phyloP scores from a whole-genome alignment of 2,329 filamentous ascomycete genomes.

The Cadophora luteo-olivacea region DNA sequence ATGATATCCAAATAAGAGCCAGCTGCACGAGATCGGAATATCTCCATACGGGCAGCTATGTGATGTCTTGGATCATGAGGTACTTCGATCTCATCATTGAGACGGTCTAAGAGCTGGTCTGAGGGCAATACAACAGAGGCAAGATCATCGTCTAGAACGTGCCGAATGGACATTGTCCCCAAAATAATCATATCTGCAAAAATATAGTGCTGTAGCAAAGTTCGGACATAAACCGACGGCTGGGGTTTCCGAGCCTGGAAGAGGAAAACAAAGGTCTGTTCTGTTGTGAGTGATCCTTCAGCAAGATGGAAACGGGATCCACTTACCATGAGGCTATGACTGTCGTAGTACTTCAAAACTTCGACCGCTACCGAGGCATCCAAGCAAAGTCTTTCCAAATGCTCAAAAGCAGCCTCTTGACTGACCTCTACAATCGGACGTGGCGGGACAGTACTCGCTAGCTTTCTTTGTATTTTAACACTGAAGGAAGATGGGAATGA shows the following conservation, averaged over 20 bases:
- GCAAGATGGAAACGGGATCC: conserved; percentile 16
- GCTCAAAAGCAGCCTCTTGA: conserved; percentile 73
- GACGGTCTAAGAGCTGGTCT: conserved; percentile 72
- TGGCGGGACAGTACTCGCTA: conserved; percentile 93
- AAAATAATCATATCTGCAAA: conserved; percentile 75
- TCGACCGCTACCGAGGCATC: conserved; percentile 74
- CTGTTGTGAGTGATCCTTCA: conserved; percentile 19
- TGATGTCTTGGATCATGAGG: conserved; percentile 76
- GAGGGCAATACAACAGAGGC: conserved; percentile 76
- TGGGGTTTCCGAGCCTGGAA: conserved; percentile 83
- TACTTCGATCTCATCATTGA: conserved; percentile 78
- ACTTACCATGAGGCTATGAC: conserved; percentile 72
- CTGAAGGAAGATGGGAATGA: conserved; percentile 83
- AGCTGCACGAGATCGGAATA: conserved; percentile 64
- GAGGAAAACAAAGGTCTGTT: conserved; percentile 72
- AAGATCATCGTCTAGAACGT: conserved; percentile 84
- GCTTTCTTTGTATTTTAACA: conserved; percentile 84
- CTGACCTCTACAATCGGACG: conserved; percentile 83
- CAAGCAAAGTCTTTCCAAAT: conserved; percentile 72
- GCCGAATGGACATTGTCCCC: conserved; percentile 70
- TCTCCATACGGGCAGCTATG: conserved; percentile 76
- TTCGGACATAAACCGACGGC: conserved; percentile 83
- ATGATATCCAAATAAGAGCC: conserved; percentile 84
- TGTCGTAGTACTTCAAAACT: conserved; percentile 70
- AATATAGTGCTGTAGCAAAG: conserved; percentile 77